These are phyloP conservation scores for Przewalskia tangutica DNA, from an alignment of 257 asterid species.

Conservation along the genomic window DNA sequence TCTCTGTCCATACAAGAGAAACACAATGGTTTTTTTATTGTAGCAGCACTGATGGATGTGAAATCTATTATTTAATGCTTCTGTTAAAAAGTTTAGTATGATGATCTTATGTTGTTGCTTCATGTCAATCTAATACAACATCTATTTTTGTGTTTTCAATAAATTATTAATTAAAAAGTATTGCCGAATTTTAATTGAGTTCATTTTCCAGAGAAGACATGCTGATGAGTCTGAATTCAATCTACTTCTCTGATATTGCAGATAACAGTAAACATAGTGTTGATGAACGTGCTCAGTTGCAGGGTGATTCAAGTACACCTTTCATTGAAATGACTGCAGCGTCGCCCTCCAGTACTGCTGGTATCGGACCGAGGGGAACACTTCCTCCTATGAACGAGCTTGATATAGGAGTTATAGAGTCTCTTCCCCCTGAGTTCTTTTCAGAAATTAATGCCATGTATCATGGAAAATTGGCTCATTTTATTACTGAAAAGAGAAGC, in stretches of 20 bases:
- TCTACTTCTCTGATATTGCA: constrained; percentile 11
- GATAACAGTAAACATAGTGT: constrained; percentile 23
- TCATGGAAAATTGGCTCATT: constrained; percentile 54
- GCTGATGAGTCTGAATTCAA: neutral
- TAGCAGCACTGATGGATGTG: neutral
- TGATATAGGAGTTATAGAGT: constrained; percentile 70
- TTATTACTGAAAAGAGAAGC: constrained; percentile 45
- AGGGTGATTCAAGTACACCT: constrained; percentile 21
- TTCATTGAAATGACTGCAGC: constrained; percentile 22
- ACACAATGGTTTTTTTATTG: neutral
- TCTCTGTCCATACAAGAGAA: neutral
- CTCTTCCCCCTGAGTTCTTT: constrained; percentile 80
- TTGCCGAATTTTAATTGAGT: neutral
- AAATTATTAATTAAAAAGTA: neutral
- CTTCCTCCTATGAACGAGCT: constrained; percentile 83
- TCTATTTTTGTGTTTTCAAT: neutral
- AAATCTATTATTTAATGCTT: neutral
- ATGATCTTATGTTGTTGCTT: neutral
- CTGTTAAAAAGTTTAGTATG: neutral
- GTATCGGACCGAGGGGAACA: constrained; percentile 19
- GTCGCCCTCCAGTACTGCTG: constrained; percentile 34
- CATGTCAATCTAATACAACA: neutral
- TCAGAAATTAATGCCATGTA: constrained; percentile 81
- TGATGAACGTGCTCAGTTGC: constrained; percentile 15
- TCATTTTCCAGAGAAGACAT: neutral